Percentiles rank a stretch among this genome's conserved stretches.
Evolutionary conservation across 768 basidiomycete species (phyloP).

Genomic region (Phaeotremella fagi): DNA sequence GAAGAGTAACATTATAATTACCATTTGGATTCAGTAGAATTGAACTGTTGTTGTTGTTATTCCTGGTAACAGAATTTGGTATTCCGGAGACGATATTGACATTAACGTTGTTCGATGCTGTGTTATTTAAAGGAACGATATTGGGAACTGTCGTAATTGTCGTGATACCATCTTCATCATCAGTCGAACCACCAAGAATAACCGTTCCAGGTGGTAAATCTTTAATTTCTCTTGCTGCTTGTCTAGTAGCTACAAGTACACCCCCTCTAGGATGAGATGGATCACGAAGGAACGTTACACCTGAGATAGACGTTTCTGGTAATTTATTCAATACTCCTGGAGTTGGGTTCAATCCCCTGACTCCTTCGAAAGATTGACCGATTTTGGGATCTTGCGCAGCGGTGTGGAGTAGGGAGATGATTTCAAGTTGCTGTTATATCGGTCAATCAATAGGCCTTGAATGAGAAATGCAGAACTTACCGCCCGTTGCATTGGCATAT

Average conservation of each 20-base stretch:
- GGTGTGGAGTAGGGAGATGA: conserved; percentile 4
- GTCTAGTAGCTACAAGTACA: conserved; percentile 14
- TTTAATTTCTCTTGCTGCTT: conserved; percentile 18
- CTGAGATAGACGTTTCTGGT: conserved; percentile 14
- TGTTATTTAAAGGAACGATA: no score
- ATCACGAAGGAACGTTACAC: conserved; percentile 18
- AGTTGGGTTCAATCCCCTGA: conserved; percentile 16
- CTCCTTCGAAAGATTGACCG: conserved; percentile 10
- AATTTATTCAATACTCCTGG: conserved; percentile 17
- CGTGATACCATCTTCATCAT: background rate
- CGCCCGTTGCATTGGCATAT: conserved; percentile 9
- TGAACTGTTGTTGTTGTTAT: no score
- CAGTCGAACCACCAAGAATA: conserved; percentile 14
- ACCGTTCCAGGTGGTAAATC: conserved; percentile 20
- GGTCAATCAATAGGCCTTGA: background rate
- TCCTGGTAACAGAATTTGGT: no score
- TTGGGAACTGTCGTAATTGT: no score
- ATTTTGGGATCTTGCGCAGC: conserved; percentile 2
- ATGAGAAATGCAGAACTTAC: background rate
- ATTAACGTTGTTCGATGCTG: no score
- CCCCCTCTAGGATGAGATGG: conserved; percentile 14
- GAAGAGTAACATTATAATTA: no score
- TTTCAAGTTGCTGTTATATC: conserved; percentile 7
- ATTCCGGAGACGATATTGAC: no score
- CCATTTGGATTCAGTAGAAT: no score